Evolutionary conservation across 495 filamentous ascomycete genomes (phyloP), one percentile per base, ranked within the genome.

Genomic region (Penicillium nucicola): DNA sequence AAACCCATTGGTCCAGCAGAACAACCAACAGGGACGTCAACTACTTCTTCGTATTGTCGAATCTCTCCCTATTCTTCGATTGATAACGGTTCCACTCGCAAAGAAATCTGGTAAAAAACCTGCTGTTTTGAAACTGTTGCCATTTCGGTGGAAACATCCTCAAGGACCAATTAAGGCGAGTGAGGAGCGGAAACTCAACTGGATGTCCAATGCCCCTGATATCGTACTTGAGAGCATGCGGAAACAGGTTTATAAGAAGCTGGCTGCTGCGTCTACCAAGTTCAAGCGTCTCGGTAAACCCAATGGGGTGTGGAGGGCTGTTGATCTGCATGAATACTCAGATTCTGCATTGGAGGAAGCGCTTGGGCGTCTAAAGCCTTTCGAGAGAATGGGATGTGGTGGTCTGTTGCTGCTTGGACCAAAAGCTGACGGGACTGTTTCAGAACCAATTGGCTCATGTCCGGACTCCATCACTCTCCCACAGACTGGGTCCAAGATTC

Each of bases 141-240:
- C 73, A 5, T 53, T 61, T 45, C 61, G 69, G 42, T 76, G 68
- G 69, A 69, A 64, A 48, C 34, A 69, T 45, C 69, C 69, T 37
- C 18, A 60, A 5, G 66, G 65, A 0, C 62, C 71, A 25, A 35
- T 69, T 31, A 64, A 52, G 10, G 4, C 48, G 8, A 38, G 47
- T 1, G 60, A 73, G 10, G 48, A 68, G 13, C 49, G 54, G 10
- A 48, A 64, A 5, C 30, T 80, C 12, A 58, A 78, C 3, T 92
- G 86, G 86, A 79, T 85, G 13, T 33, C 71, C 30, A 85, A 92
- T 56, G 90, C 90, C 84, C 75, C 78, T n/a, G 62, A 65, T 0
- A 79, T 85, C 37, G 50, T 89, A 3, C 66, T 86, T 0, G 62
- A 69, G 6, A 45, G 76, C 25, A 74, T 88, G 71, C 71, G 82